These are phyloP conservation scores for Tulasnella calospora DNA, from an alignment of 768 basidiomycete species.

Conservation along the genomic window DNA sequence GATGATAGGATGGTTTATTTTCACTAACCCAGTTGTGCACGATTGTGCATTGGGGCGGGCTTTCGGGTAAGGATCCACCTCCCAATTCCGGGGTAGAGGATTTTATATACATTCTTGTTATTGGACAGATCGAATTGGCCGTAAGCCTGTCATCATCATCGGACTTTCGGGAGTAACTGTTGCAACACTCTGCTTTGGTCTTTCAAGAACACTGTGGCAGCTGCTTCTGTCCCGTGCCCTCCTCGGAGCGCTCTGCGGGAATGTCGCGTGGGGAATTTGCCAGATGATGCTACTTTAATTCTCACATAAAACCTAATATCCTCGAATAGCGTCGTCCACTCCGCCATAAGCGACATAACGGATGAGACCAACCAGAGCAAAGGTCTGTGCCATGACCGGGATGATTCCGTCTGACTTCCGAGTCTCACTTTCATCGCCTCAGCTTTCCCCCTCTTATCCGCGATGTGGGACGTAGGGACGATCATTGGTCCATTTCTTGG, in stretches of 20 bases:
- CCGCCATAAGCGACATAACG: conserved; percentile 59
- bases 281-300: no score
- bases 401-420: background rate
- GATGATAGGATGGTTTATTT: conserved; percentile 7
- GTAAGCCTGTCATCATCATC: conserved; percentile 30
- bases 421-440: background rate
- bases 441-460: conserved; percentile 7
- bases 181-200: conserved; percentile 22
- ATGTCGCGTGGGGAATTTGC: conserved; percentile 11
- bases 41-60: conserved; percentile 26
- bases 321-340: conserved; percentile 39
- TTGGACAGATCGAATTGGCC: conserved; percentile 29
- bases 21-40: conserved; percentile 28
- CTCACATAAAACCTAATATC: background rate
- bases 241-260: conserved; percentile 22
- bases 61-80: conserved; percentile 22
- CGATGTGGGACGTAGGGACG: background rate
- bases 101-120: background rate
- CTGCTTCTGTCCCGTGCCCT: conserved; percentile 2
- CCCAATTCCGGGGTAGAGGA: no score
- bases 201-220: conserved; percentile 15
- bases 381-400: conserved; percentile 29
- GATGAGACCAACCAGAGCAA: conserved; percentile 56
- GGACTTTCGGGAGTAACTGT: conserved; percentile 27
- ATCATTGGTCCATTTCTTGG: conserved; percentile 41